Evolutionary conservation across 2,329 filamentous ascomycete genomes (phyloP).

Genomic region (Beauveria australis): DNA sequence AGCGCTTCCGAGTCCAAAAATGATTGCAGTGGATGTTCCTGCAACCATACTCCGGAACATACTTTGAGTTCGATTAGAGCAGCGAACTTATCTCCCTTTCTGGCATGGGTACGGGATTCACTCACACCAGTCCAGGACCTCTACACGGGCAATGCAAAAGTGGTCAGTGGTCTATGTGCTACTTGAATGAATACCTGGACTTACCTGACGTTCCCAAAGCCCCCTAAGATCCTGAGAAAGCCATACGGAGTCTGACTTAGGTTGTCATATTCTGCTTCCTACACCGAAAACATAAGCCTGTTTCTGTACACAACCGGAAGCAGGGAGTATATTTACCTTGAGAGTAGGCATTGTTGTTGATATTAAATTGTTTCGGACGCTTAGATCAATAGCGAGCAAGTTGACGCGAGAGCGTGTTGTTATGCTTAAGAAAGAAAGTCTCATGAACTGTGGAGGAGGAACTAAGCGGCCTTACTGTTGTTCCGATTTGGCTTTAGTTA

Average conservation of each 20-base stretch:
- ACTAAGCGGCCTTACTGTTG: too few species aligned
- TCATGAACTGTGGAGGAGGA: too few species aligned
- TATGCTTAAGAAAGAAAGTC: too few species aligned
- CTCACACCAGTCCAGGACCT: background rate
- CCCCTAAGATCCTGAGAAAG: constrained; percentile 14
- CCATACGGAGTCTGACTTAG: constrained; percentile 8
- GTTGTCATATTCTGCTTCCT: constrained; percentile 5
- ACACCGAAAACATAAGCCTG: background rate
- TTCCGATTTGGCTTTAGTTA: too few species aligned
- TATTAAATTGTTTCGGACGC: background rate
- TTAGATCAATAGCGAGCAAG: too few species aligned
- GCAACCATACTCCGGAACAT: constrained; percentile 20
- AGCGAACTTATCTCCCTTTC: background rate
- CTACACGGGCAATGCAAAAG: background rate
- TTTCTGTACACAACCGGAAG: background rate
- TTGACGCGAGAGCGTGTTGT: too few species aligned
- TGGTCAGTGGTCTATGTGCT: background rate
- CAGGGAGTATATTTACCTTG: background rate
- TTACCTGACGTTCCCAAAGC: constrained; percentile 16
- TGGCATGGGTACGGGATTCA: background rate
- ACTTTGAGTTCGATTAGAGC: constrained; percentile 1
- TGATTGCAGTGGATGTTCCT: constrained; percentile 15
- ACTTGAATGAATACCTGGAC: background rate
- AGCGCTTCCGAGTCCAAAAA: constrained; percentile 12
- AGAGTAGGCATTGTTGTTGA: background rate